Evolutionary conservation across 345 rosid genomes (phyloP), one percentile per base, ranked within the genome.

Genomic region (Salix brachista): DNA sequence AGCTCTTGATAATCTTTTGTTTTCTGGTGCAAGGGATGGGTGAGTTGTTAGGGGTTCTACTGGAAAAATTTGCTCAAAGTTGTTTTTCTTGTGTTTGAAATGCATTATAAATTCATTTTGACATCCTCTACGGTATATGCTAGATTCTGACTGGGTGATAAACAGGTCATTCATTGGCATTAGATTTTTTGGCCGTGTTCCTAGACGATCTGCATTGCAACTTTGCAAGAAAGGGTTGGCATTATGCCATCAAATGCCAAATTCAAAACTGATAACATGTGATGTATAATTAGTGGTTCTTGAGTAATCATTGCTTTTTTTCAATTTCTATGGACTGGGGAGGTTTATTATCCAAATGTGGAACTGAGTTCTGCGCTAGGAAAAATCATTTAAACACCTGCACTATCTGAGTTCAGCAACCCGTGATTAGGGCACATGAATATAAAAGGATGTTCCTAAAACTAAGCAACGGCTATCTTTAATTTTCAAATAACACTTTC

Each of bases 201-300:
- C 62, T 56, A n/a, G 28, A 23, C 4, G 62, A n/a, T 46, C 48
- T 42, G 25, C 54, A 13, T 56, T 56, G 14, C 62, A 56, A 17
- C 10, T 41, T 41, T 41, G 14, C 44, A 41, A 41, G 12, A 2
- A n/a, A 25, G 25, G 26, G 61, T 8, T 10, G 37, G 69, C 25
- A 66, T 66, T 14, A 66, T 66, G 37, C 39, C 25, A 34, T 66
- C 69, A 66, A 66, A 66, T 66, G 69, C 62, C 6, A 66, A 66
- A 9, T 66, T 6, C 2, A 18, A 71, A 71, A 17, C 4, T 2
- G 5, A 36, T 28, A 28, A 23, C 41, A 48, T 28, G 25, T 52
- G 54, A 70, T 68, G 54, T 42, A 10, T n/a, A 4, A 41, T 68
- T 14, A 68, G 28, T 68, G 54, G 23, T 19, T 52, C 8, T 18